Conservation (phyloP, 116 monocot genomes). For the Papilionanthe hybrid region DNA sequence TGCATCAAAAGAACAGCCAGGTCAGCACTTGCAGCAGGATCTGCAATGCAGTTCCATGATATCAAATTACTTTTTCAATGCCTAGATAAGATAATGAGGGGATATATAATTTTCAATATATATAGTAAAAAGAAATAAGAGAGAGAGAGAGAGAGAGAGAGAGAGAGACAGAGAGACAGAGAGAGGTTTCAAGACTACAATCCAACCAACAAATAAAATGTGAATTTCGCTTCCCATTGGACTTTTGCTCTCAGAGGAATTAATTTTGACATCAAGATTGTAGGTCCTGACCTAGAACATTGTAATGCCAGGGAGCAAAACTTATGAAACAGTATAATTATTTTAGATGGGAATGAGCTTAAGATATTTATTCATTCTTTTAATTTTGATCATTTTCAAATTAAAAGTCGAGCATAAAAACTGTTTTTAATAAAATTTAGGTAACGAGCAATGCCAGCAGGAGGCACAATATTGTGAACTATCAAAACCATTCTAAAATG, state of each 20-base stretch:
- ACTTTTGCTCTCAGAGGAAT: background rate
- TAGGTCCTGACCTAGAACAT: background rate
- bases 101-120: too few species aligned
- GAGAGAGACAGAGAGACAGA: too few species aligned
- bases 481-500: background rate
- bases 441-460: background rate
- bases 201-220: background rate
- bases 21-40: slow-evolving; percentile 97
- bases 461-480: background rate
- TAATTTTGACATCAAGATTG: background rate
- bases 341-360: background rate
- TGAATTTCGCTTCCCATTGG: background rate
- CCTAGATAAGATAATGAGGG: background rate
- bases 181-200: background rate
- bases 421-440: background rate
- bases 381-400: background rate
- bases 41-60: slow-evolving; percentile 31
- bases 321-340: background rate
- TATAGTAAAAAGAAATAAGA: too few species aligned
- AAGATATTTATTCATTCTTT: background rate
- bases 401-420: background rate
- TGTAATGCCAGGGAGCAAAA: background rate
- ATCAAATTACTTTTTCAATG: background rate
- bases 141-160: too few species aligned
- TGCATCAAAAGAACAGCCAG: slow-evolving; percentile 93